phyloP scores from a whole-genome alignment of 495 filamentous ascomycete species.

The Lophiostoma macrostomum region DNA sequence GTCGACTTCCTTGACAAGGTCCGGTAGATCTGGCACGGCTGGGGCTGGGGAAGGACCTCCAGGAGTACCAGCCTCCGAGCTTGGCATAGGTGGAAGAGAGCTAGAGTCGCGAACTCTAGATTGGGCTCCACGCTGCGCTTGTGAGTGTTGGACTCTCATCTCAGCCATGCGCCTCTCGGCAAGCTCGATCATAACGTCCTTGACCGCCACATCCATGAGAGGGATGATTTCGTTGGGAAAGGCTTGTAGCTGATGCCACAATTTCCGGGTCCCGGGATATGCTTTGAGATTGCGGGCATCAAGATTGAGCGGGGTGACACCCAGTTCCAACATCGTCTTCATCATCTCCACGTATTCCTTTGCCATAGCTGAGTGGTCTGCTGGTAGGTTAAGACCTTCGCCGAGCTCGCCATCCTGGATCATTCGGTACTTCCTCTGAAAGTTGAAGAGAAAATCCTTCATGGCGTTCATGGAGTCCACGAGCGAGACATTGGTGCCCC shows the following conservation, averaged over 20 bases:
- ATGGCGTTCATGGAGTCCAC: slow-evolving; percentile 81
- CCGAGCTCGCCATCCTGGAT: slow-evolving; percentile 79
- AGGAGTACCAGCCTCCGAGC: slow-evolving; percentile 59
- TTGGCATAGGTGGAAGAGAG: slow-evolving; percentile 71
- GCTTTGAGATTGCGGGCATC: slow-evolving; percentile 87
- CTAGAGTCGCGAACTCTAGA: slow-evolving; percentile 49
- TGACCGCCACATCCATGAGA: slow-evolving; percentile 90
- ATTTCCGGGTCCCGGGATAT: slow-evolving; percentile 85
- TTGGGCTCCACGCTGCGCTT: slow-evolving; percentile 44
- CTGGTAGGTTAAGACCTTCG: slow-evolving; percentile 57
- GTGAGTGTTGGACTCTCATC: slow-evolving; percentile 57
- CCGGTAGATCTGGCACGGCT: slow-evolving; percentile 47
- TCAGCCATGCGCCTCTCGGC: slow-evolving; percentile 76
- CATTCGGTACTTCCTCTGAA: slow-evolving; percentile 87
- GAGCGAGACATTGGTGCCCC: slow-evolving; percentile 96
- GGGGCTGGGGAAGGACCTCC: slow-evolving; percentile 34
- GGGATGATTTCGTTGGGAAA: slow-evolving; percentile 96
- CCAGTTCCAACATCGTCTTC: slow-evolving; percentile 84
- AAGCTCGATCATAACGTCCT: slow-evolving; percentile 89
- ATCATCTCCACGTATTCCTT: slow-evolving; percentile 83
- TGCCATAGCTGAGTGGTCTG: slow-evolving; percentile 54
- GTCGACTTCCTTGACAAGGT: slow-evolving; percentile 62
- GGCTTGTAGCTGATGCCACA: slow-evolving; percentile 90
- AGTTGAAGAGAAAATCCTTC: slow-evolving; percentile 88
- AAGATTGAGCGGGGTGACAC: slow-evolving; percentile 77